phyloP scores from a whole-genome alignment of 768 basidiomycete genomes.

The Kwoniella sp. region DNA sequence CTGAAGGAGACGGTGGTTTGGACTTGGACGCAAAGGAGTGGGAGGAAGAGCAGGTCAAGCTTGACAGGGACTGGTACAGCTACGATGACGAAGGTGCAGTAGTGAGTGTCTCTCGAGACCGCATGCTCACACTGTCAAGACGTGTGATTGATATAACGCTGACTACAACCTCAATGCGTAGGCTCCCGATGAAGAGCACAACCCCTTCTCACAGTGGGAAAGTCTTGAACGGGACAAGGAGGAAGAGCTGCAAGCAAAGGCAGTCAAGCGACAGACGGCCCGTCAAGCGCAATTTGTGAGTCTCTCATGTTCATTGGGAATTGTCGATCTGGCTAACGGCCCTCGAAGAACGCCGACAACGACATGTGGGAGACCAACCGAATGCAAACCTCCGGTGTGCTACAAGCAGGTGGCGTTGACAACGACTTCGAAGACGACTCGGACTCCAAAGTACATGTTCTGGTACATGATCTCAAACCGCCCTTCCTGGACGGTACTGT shows the following conservation, averaged over 20 bases:
- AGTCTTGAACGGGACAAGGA: slow-evolving; percentile 63
- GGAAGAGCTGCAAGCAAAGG: slow-evolving; percentile 52
- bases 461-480: slow-evolving; percentile 95
- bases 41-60: slow-evolving; percentile 91
- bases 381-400: slow-evolving; percentile 93
- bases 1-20: slow-evolving; percentile 38
- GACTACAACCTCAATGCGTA: slow-evolving; percentile 12
- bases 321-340: no score
- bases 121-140: not conserved
- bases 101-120: slow-evolving; percentile 55
- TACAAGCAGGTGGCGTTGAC: slow-evolving; percentile 81
- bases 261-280: slow-evolving; percentile 78
- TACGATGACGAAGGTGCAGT: slow-evolving; percentile 84
- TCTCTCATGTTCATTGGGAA: no score
- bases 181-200: slow-evolving; percentile 82
- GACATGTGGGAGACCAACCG: slow-evolving; percentile 99
- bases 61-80: slow-evolving; percentile 97
- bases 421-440: slow-evolving; percentile 95
- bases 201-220: slow-evolving; percentile 90
- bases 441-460: slow-evolving; percentile 86
- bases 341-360: slow-evolving; percentile 98
- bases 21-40: slow-evolving; percentile 78
- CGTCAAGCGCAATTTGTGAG: slow-evolving; percentile 93
- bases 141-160: not conserved
- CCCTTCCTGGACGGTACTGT: slow-evolving; percentile 96